phyloP scores from a whole-genome alignment of 192 early-diverging fungal genomes.

The Linnemannia elongata region DNA sequence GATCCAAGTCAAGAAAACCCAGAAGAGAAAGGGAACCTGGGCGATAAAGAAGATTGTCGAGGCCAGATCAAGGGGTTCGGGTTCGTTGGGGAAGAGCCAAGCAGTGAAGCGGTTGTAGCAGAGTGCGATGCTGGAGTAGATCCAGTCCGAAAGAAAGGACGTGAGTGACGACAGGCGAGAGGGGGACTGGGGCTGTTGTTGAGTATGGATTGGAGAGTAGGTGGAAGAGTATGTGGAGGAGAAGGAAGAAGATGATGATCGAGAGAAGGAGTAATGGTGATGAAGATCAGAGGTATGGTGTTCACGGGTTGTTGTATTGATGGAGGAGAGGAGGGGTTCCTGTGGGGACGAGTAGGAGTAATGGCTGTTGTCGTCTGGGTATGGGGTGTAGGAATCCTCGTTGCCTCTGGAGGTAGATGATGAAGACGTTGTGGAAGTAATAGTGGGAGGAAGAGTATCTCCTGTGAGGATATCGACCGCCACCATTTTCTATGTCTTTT shows the following conservation, averaged over 20 bases:
- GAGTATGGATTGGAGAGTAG: neutral
- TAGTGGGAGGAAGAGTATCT: neutral
- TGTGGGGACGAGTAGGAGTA: neutral
- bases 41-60: constrained; percentile 36
- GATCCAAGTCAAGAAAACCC: constrained; percentile 21
- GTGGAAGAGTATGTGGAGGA: neutral
- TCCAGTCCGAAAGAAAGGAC: neutral
- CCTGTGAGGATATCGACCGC: neutral
- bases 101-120: constrained; percentile 24
- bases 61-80: constrained; percentile 35
- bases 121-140: neutral
- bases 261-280: neutral
- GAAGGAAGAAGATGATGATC: neutral
- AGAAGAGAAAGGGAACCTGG: constrained; percentile 8
- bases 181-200: neutral
- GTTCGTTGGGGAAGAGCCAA: constrained; percentile 38
- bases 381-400: neutral
- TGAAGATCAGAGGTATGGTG: neutral
- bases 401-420: neutral
- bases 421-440: neutral
- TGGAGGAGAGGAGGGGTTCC: neutral
- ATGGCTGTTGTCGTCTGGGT: neutral
- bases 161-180: neutral
- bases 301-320: constrained; percentile 1
- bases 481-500: neutral